Percentiles rank a stretch among this genome's conserved stretches.
phyloP scores from a whole-genome alignment of 768 basidiomycete species.

The Strobilomyces echinocephalus region DNA sequence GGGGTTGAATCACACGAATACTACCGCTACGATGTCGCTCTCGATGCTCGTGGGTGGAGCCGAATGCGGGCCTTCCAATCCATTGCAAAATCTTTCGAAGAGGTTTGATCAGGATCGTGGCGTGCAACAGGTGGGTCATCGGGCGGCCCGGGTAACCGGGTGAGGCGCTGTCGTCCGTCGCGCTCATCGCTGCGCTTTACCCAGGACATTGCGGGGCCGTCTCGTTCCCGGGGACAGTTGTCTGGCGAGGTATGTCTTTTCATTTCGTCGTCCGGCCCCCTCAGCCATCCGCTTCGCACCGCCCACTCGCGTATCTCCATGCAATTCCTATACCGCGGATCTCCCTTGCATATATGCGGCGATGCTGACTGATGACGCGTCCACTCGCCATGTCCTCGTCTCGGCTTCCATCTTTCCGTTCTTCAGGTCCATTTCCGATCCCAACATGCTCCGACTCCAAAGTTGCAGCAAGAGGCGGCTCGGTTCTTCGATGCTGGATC shows the following conservation, averaged over 20 bases:
- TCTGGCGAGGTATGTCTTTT: constrained; percentile 52
- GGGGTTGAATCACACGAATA: neutral
- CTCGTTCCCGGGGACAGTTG: constrained; percentile 35
- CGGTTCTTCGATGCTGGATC: constrained; percentile 53
- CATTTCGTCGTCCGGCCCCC: constrained; percentile 3
- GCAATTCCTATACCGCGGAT: neutral
- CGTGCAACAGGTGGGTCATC: constrained; percentile 58
- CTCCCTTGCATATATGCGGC: neutral
- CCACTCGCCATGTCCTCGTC: neutral
- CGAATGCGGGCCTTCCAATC: constrained; percentile 84
- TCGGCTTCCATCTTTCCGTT: neutral
- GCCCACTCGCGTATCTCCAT: neutral
- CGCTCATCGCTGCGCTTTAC: constrained; percentile 1
- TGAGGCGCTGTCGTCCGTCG: neutral
- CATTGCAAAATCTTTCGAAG: constrained; percentile 75
- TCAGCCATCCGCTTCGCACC: neutral
- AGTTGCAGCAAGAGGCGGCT: constrained; percentile 60
- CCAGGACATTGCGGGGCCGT: constrained; percentile 68
- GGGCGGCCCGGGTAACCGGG: constrained; percentile 8
- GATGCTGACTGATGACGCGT: neutral
- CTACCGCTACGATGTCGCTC: constrained; percentile 54
- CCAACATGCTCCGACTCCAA: constrained; percentile 37
- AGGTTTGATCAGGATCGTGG: constrained; percentile 76
- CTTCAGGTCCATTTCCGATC: constrained; percentile 55
- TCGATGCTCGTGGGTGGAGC: constrained; percentile 69